These are phyloP conservation scores for Macrocybe gigantea DNA, from an alignment of 768 basidiomycete species.

Conservation along the genomic window DNA sequence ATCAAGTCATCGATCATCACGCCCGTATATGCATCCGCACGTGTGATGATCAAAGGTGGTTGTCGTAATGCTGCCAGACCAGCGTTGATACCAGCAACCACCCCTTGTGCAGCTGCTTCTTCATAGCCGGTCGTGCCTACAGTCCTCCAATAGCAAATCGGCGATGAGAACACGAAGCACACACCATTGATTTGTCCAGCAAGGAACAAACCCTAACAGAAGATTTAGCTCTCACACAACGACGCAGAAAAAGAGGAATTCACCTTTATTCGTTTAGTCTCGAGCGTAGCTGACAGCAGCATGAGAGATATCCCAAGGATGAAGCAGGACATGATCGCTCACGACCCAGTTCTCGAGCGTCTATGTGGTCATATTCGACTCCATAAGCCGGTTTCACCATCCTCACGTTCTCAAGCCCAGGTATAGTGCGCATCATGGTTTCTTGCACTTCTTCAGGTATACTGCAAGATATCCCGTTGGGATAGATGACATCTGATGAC, in stretches of 20 bases:
- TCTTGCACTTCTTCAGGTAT: conserved; percentile 85
- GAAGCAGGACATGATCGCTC: conserved; percentile 19
- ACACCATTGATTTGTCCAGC: conserved; percentile 87
- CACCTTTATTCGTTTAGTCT: conserved; percentile 80
- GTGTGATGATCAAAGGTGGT: conserved; percentile 57
- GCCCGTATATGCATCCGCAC: conserved; percentile 85
- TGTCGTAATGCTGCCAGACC: conserved; percentile 57
- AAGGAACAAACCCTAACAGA: conserved; percentile 67
- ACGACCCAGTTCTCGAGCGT: conserved; percentile 77
- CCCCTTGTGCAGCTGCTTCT: conserved; percentile 88
- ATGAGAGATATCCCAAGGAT: neutral
- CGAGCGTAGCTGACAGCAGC: conserved; percentile 57
- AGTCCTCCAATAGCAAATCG: neutral
- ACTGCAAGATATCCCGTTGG: conserved; percentile 85
- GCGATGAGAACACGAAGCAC: conserved; percentile 1
- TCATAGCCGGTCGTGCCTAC: conserved; percentile 89
- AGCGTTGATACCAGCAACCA: conserved; percentile 86
- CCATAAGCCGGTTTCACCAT: conserved; percentile 87
- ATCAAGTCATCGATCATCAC: conserved; percentile 93
- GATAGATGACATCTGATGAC: conserved; percentile 72
- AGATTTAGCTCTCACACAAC: neutral
- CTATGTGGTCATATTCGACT: conserved; percentile 89
- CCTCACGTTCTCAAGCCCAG: conserved; percentile 78
- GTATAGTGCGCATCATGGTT: conserved; percentile 76
- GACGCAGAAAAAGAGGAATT: neutral